A percentile compares a stretch with the other conserved stretches of the same genome.
Evolutionary conservation across 257 asterid genomes (phyloP).

Genomic region (Solanum habrochaites): DNA sequence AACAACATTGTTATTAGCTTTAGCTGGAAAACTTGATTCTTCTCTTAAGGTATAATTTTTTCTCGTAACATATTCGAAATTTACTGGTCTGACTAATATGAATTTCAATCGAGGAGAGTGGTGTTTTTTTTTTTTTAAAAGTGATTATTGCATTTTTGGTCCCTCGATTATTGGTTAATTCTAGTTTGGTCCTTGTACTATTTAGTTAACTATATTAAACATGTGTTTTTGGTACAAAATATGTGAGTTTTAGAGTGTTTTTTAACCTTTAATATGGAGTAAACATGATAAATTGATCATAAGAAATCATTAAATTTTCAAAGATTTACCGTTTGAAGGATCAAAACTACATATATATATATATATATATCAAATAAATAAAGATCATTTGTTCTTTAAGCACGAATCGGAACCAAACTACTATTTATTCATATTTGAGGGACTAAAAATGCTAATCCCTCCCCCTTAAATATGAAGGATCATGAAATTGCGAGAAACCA

Average conservation of each 20-base stretch:
- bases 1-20: conserved; percentile 53
- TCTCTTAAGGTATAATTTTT: conserved; percentile 26
- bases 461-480: neutral
- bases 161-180: neutral
- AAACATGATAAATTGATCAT: neutral
- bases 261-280: neutral
- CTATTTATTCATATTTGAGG: neutral
- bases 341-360: neutral
- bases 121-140: neutral
- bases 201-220: neutral
- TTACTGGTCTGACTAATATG: accelerated
- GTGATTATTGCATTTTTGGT: neutral
- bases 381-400: neutral
- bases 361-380: neutral
- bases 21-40: conserved; percentile 62
- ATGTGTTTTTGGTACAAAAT: neutral
- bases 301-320: neutral
- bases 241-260: neutral
- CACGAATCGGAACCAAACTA: neutral
- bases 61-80: neutral
- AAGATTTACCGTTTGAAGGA: neutral
- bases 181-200: neutral
- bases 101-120: neutral
- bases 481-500: neutral
- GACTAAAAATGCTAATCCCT: neutral